These are phyloP conservation scores for Hibiscus tridactylites DNA, from an alignment of 345 rosid species.

Conservation along the genomic window DNA sequence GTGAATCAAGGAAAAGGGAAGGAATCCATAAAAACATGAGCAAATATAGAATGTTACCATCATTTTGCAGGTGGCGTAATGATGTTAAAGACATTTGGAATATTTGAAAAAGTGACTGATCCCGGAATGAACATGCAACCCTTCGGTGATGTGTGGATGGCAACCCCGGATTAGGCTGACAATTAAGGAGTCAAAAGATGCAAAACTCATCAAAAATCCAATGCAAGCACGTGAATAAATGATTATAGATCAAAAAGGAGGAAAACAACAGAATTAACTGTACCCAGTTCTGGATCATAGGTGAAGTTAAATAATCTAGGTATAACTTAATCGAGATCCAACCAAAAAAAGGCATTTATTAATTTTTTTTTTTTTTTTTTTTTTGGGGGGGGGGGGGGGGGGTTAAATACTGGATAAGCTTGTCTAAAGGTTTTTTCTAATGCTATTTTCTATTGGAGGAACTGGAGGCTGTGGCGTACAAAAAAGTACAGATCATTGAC, in stretches of 20 bases:
- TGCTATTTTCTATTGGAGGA: background rate
- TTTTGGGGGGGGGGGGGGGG: no score
- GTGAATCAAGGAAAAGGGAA: background rate
- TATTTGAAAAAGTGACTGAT: conserved; percentile 84
- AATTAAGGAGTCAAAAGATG: conserved; percentile 18
- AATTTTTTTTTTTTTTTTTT: background rate
- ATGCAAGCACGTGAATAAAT: background rate
- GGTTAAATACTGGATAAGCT: background rate
- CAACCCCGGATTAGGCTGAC: conserved; percentile 71
- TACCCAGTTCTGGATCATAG: background rate
- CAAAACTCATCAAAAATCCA: conserved; percentile 20
- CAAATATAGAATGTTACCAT: conserved; percentile 44
- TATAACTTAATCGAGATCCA: background rate
- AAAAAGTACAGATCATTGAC: background rate
- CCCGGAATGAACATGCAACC: conserved; percentile 89
- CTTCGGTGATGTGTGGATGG: conserved; percentile 85
- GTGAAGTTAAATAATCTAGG: background rate
- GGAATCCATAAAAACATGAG: background rate
- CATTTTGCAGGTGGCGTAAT: conserved; percentile 77
- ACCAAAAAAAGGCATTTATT: background rate
- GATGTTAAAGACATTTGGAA: conserved; percentile 93
- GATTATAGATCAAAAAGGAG: background rate
- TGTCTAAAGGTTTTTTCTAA: background rate
- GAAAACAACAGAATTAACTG: background rate
- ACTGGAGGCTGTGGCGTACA: background rate